Base-by-base conservation (phyloP, 164 flowering plant genomes). In the Stephania japonica region DNA sequence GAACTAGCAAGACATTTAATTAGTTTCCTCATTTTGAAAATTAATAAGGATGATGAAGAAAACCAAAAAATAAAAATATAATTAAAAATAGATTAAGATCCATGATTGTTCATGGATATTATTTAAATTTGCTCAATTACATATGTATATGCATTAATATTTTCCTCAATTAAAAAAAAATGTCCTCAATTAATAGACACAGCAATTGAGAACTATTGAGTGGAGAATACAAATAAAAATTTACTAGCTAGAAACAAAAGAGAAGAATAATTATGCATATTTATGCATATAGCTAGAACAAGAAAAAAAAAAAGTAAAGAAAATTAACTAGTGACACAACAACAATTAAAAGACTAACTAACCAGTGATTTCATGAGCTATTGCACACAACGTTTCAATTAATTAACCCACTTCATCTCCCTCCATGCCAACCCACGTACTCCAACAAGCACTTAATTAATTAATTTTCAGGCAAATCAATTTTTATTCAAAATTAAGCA, bases 401-500 rank as follows among this genome's bases (percentile, higher is more conserved):
- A 32, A 32, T 6, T n/a, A 56, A 16, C 62, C 16, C 62, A 16
- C 18, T 56, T 19, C n/a, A 16, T n/a, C n/a, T 3, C 21, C 19
- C 21, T n/a, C n/a, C 62, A 16, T 56, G 19, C 21, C 62, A 56
- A 56, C n/a, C 62, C 5, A 16, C 38, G 38, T 32, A 32, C 38
- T 32, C n/a, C 62, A 56, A 16, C 62, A 56, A 56, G 62, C 62
- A 1, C 18, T n/a, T 50, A 9, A 44, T 44, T 13, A 44, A 4
- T 0, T 50, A n/a, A n/a, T n/a, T n/a, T n/a, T n/a, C n/a, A n/a
- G 62, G 62, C n/a, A 56, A 56, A 56, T 16, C 21, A 56, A 56
- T 56, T 56, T 70, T 77, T 77, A 77, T 77, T 77, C 47, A 63
- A 76, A 73, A 47, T 32, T 32, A 32, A 27, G 16, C 62, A 9